Conservation (phyloP, 2,329 filamentous ascomycete genomes). For the Fusarium sp. region DNA sequence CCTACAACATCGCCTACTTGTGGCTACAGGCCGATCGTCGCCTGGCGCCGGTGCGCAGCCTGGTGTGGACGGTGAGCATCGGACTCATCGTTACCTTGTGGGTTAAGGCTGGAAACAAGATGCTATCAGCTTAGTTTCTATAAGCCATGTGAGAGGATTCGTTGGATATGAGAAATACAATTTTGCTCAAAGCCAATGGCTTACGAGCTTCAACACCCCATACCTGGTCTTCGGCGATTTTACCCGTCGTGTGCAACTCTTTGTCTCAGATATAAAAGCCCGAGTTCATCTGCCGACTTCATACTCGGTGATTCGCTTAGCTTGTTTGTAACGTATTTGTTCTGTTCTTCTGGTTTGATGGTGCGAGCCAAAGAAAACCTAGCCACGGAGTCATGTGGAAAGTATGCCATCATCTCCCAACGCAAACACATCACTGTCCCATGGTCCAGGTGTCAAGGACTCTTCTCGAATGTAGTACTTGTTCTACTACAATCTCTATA, state of each 20-base stretch:
- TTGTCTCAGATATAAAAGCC: constrained; percentile 19
- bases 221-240: constrained; percentile 19
- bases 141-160: background rate
- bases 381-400: background rate
- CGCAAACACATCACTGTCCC: constrained; percentile 18
- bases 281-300: constrained; percentile 25
- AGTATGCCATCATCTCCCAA: constrained; percentile 7
- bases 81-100: constrained; percentile 53
- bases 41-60: constrained; percentile 53
- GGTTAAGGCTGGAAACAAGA: constrained; percentile 54
- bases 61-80: constrained; percentile 54
- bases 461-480: constrained; percentile 16
- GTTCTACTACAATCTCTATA: background rate
- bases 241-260: constrained; percentile 15
- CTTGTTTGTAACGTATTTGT: constrained; percentile 3
- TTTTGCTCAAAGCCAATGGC: background rate
- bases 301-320: constrained; percentile 10
- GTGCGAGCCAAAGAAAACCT: constrained; percentile 8
- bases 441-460: background rate
- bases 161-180: background rate
- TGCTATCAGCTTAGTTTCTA: constrained; percentile 22
- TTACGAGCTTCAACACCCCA: background rate
- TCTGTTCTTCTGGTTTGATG: background rate
- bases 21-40: constrained; percentile 56
- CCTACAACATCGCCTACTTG: constrained; percentile 59